Base-by-base conservation (phyloP, 495 filamentous ascomycete species). In the Daldinia childiae region DNA sequence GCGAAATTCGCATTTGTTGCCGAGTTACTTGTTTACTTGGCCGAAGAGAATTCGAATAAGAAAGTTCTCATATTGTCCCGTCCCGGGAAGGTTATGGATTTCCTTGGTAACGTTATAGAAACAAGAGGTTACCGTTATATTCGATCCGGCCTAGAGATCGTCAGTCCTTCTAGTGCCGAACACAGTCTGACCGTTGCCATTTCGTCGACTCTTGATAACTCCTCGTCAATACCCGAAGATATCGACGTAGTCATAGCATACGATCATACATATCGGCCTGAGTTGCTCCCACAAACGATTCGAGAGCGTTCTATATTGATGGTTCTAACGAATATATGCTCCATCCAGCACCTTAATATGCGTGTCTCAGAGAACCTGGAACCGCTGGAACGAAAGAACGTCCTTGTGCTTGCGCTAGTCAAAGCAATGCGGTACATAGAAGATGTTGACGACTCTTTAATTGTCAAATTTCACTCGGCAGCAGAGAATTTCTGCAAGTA, bases 271-370 rank as follows among this genome's bases (percentile, higher is more conserved):
- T 80, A 82, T 14, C 77, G 75, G 6, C 69, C 50, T 24, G 64
- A 71, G 32, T 32, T 75, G 11, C 50, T 77, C 3, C 54, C 69
- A 14, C 21, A 50, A 14, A 38, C 51, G 3, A 30, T 71, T n/a
- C 59, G 65, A 9, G 64, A 70, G 17, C 17, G 59, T 17, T 51
- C 68, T 6, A 38, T 79, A 5, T 58, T 83, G 3, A 68, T 85
- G 30, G 67, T 70, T 0, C 69, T 85, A 17, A 74, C 82, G 0
- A 74, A 68, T n/a, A 74, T 68, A 6, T 78, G 79, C 62, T 81
- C 81, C 4, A 74, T 85, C n/a, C 82, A 86, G 64, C 83, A 86
- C 38, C 72, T 84, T 19, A 81, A 82, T 38, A 69, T 80, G 60
- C 71, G 79, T 24, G 63, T 84, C 9, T 58, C 72, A 0, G 66